Conservation (phyloP, 1,139 yeast species). For the Taiozyma sp. region DNA sequence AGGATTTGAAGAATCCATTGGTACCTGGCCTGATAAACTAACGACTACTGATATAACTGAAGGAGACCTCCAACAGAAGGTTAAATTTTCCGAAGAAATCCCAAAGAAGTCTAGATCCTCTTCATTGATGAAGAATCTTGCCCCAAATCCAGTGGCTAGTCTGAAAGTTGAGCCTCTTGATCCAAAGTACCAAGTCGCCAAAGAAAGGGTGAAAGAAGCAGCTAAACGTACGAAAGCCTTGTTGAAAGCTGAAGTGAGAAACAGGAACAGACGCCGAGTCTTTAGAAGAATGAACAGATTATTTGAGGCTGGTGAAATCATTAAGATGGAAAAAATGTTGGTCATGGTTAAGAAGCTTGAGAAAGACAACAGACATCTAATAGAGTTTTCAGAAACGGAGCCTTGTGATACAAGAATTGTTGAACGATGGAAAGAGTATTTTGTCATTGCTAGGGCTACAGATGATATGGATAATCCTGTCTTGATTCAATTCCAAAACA, state of each 20-base stretch:
- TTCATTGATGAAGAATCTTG: constrained; percentile 1
- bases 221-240: constrained; percentile 8
- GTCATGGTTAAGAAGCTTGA: constrained; percentile 46
- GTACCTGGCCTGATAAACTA: not conserved
- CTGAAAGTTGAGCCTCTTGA: constrained; percentile 1
- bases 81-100: not conserved
- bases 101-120: not conserved
- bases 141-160: constrained; percentile 4
- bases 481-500: constrained; percentile 56
- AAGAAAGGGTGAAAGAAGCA: not conserved
- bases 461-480: constrained; percentile 45
- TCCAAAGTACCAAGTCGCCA: not conserved
- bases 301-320: constrained; percentile 49
- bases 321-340: constrained; percentile 62
- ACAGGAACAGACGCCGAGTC: constrained; percentile 4
- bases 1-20: not conserved
- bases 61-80: not conserved
- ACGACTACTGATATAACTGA: not conserved
- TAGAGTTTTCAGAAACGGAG: constrained; percentile 41
- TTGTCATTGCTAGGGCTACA: constrained; percentile 61
- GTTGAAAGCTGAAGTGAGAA: constrained; percentile 8
- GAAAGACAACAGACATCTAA: constrained; percentile 23
- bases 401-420: constrained; percentile 48
- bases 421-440: constrained; percentile 77
- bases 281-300: constrained; percentile 13